Evolutionary conservation across 768 basidiomycete species (phyloP), one percentile per base, ranked within the genome.

Genomic region (Naganishia vaughanmartiniae): DNA sequence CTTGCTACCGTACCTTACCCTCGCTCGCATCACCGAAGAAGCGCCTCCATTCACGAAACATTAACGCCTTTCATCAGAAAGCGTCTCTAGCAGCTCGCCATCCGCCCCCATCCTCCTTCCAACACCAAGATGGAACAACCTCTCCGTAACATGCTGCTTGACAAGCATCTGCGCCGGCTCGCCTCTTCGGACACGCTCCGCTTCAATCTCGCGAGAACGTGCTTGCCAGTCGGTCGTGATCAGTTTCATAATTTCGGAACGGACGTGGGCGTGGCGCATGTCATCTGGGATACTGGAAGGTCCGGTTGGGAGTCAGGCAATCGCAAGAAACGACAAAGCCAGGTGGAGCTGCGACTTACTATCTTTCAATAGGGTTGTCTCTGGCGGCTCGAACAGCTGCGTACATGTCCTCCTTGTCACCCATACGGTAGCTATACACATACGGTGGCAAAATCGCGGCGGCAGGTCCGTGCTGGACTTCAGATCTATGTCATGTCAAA

Each of bases 381-480:
- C 74, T 69, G 0, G 80, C 80, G 65, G 54, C 53, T n/a, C 72
- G 67, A 15, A 81, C 56, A n/a, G 70, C 73, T 31, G 74, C 73
- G 21, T 72, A 46, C 24, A 79, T 55, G n/a, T 72, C 65, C 10
- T 73, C 76, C 33, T 73, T 75, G 60, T 81, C 76, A 4, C 73
- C 24, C 2, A 56, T 19, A n/a, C 72, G 70, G 55, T 81, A 81
- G 4, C 69, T 67, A 70, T 81, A 81, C 46, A 79, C 80, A 58
- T 77, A 81, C n/a, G 80, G 80, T 26, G 74, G 70, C 21, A 77
- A 78, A 17, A 81, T 66, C 0, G 55, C 46, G 24, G 74, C 66
- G 0, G 77, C 80, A 30, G 80, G 80, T 28, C 80, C 78, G 66
- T 79, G 80, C 46, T 81, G 80, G 17, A 56, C 65, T 15, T 55